Evolutionary conservation across 306 rosid genomes (phyloP).

Genomic region (Castanospermum australe): DNA sequence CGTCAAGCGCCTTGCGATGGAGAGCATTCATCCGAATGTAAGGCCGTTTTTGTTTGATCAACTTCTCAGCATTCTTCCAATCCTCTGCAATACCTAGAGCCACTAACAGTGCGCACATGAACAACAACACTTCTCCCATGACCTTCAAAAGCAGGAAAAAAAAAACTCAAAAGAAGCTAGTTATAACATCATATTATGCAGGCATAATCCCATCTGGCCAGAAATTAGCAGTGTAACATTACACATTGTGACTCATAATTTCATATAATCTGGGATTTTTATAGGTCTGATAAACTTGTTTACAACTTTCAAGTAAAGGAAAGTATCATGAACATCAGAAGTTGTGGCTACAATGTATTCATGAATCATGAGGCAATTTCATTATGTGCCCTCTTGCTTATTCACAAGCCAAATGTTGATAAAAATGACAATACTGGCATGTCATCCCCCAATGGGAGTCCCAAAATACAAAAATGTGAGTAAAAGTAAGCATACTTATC

Average conservation of each 20-base stretch:
- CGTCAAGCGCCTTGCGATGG: slow-evolving; percentile 75
- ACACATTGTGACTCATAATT: background rate
- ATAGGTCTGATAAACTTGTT: slow-evolving; percentile 6
- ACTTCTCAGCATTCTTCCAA: slow-evolving; percentile 88
- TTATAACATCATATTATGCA: slow-evolving; percentile 1
- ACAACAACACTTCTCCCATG: slow-evolving; percentile 97
- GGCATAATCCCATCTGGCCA: background rate
- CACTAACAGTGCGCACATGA: slow-evolving; percentile 85
- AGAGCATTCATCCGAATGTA: slow-evolving; percentile 74
- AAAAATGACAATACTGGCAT: background rate
- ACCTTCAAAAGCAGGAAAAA: slow-evolving; percentile 42
- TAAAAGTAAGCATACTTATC: background rate
- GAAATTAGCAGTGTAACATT: background rate
- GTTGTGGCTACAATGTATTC: background rate
- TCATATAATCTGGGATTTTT: background rate
- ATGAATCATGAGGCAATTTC: background rate
- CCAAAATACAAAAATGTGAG: background rate
- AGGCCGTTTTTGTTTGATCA: slow-evolving; percentile 70
- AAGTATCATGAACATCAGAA: background rate
- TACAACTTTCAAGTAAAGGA: background rate
- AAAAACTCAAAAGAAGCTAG: background rate
- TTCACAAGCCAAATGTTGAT: background rate
- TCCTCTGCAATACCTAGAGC: slow-evolving; percentile 78
- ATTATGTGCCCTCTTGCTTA: background rate
- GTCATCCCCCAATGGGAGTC: background rate